Evolutionary conservation across 1,284 basidiomycete genomes (phyloP), one percentile per base, ranked within the genome.

Genomic region (Marasmius fiardii): DNA sequence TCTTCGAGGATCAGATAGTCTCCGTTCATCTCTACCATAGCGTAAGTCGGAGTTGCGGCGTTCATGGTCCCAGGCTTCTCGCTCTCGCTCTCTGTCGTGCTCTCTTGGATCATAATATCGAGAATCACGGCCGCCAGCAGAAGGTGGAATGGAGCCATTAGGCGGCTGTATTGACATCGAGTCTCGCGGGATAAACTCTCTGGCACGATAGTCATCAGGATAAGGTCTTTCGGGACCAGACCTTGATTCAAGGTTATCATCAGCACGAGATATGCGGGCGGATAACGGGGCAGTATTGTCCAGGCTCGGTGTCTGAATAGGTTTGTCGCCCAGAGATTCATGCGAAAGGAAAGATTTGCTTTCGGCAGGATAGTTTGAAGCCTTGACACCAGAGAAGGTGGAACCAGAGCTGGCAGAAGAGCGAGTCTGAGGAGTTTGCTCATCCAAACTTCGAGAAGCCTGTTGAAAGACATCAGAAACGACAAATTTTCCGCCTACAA

Each of bases 11-110:
- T 31, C 47, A 49, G 47, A 26, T 31, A 56, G 58, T 53, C 51
- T 37, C 24, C 67, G 65, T 56, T 69, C 66, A 50, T 74, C 71
- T 31, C 51, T 53, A 28, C 73, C 64, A 56, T 63, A 69, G 58
- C 69, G 69, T 45, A 70, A 68, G 59, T 69, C 66, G 11, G 66
- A 65, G 11, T 67, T 65, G 54, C 65, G 54, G 45, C 58, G 61
- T 43, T 71, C 68, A 60, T 76, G 69, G 50, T 74, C 73, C 56
- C 69, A 49, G 8, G 44, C 51, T 18, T 71, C 70, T 58, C 74
- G 64, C 24, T 65, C 63, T 44, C 68, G 63, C 43, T 67, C 60
- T 58, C 60, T 65, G 18, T 70, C 67, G 55, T 70, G 67, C 51
- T 73, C 71, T 58, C 66, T 67, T 24, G 43, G 24, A 33, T 51